These are phyloP conservation scores for Funneliformis geosporum DNA, from an alignment of 192 early-diverging fungal species.

Conservation along the genomic window DNA sequence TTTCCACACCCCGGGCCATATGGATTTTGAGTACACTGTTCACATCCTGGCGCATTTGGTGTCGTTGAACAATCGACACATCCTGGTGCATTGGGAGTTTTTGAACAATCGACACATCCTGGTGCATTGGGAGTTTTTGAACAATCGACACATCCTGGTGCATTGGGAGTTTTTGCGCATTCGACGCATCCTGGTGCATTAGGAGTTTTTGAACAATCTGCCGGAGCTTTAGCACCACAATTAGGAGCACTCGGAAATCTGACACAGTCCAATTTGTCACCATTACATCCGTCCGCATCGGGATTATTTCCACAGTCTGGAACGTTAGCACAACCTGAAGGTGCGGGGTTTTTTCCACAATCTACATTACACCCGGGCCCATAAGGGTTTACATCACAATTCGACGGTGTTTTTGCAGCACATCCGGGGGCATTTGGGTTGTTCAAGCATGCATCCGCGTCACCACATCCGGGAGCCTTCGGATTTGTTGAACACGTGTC, in stretches of 20 bases:
- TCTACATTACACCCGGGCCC: background rate
- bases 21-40: background rate
- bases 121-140: too few species aligned
- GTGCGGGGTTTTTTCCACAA: too few species aligned
- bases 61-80: background rate
- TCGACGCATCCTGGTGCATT: background rate
- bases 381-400: background rate
- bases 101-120: background rate
- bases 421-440: too few species aligned
- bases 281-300: background rate
- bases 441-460: too few species aligned
- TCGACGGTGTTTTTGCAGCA: too few species aligned
- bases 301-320: background rate
- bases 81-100: too few species aligned
- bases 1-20: background rate
- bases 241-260: background rate
- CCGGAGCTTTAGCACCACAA: background rate
- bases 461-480: background rate
- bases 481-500: too few species aligned
- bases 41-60: too few species aligned
- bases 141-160: too few species aligned
- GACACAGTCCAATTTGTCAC: background rate
- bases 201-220: too few species aligned
- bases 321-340: background rate
- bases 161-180: background rate